Conservation (phyloP, 305 asterid genomes). For the Caryopteris hybrid region DNA sequence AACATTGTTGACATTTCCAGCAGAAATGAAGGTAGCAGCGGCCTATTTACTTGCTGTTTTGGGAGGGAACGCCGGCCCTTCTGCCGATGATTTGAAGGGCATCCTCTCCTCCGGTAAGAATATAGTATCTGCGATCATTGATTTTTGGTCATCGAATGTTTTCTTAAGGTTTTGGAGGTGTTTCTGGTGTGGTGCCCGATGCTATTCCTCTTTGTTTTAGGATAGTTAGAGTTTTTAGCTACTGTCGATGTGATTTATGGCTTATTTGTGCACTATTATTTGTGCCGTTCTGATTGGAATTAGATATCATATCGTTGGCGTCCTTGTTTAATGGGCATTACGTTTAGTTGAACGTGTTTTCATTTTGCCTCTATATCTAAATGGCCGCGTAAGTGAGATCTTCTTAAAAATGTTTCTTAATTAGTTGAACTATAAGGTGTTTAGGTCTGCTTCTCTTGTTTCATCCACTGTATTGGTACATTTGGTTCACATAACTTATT, state of each 20-base stretch:
- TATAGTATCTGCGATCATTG: neutral
- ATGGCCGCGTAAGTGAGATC: no score
- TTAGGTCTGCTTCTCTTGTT: neutral
- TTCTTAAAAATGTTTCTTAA: neutral
- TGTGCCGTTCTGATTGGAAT: neutral
- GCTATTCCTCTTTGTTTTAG: neutral
- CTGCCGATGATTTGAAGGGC: conserved; percentile 31
- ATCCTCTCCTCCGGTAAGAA: conserved; percentile 31
- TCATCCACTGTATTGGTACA: neutral
- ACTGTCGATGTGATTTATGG: neutral
- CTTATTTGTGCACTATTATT: neutral
- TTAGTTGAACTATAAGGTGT: neutral
- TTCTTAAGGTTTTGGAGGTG: neutral
- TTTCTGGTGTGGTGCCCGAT: neutral
- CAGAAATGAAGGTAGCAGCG: conserved; percentile 39
- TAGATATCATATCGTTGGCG: no score
- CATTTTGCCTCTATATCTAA: neutral
- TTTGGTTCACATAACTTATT: neutral
- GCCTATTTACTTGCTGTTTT: conserved; percentile 47
- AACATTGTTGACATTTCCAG: neutral
- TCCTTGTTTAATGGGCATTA: neutral
- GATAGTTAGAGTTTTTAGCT: neutral
- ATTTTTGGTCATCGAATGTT: neutral
- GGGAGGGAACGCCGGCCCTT: conserved; percentile 45
- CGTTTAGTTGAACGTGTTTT: neutral